A percentile compares a stretch with the other conserved stretches of the same genome.
phyloP scores from a whole-genome alignment of 306 rosid genomes.

The Oxytropis ochrocephala region DNA sequence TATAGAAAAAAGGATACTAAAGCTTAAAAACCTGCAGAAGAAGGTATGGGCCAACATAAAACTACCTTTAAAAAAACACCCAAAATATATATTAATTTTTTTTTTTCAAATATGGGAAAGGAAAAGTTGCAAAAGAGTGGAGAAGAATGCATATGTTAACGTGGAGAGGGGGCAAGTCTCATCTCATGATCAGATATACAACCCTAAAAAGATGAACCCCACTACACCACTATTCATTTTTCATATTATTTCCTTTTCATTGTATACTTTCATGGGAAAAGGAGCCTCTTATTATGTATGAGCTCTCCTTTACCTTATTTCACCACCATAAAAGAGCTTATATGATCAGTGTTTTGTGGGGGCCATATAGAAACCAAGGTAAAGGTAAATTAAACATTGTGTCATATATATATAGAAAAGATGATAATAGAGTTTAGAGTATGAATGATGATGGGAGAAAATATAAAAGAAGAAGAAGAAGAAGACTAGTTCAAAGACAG shows the following conservation, averaged over 20 bases:
- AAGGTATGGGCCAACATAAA: slow-evolving; percentile 38
- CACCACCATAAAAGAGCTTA: slow-evolving; percentile 26
- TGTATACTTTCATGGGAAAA: slow-evolving; percentile 41
- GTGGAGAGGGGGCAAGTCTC: slow-evolving; percentile 63
- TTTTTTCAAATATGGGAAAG: neutral
- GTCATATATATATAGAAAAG: slow-evolving; percentile 32
- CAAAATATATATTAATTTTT: no score
- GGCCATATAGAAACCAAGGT: slow-evolving; percentile 15
- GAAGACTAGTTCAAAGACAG: slow-evolving; percentile 39
- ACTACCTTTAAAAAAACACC: slow-evolving; percentile 28
- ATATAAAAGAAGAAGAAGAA: neutral
- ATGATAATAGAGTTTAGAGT: slow-evolving; percentile 16
- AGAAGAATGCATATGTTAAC: slow-evolving; percentile 29
- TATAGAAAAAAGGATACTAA: slow-evolving; percentile 31
- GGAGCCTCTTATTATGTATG: slow-evolving; percentile 12
- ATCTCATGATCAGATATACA: slow-evolving; percentile 34
- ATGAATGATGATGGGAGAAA: neutral
- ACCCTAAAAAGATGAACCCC: slow-evolving; percentile 60
- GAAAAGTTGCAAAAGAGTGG: slow-evolving; percentile 14
- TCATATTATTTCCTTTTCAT: slow-evolving; percentile 32
- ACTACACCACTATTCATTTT: slow-evolving; percentile 13
- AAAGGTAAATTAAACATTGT: slow-evolving; percentile 19
- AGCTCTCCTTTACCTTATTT: slow-evolving; percentile 19
- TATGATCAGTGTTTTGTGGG: slow-evolving; percentile 33
- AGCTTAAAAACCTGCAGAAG: slow-evolving; percentile 34